Base-by-base conservation (phyloP, 208 protist species). In the Trichomonas tenax region DNA sequence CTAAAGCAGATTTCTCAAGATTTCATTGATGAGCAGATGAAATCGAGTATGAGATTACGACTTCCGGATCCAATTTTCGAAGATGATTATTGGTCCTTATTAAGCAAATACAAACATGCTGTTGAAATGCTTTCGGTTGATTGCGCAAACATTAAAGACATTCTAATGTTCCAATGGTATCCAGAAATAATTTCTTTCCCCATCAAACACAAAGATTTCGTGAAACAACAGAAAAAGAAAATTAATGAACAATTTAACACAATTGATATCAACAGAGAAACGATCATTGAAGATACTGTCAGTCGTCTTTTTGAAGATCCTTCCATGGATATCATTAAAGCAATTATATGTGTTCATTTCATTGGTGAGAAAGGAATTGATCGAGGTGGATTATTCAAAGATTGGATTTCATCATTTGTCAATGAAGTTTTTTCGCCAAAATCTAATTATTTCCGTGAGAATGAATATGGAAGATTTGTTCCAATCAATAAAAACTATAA, bases 381-480 rank as follows among this genome's bases (percentile, higher is more conserved):
- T 84, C 96, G 58, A 58, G 96, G 95, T 58, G 96, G 96, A 84
- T 72, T 97, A 31, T 96, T 81, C 15, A 44, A 86, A 45, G 96
- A 97, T 81, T 97, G 96, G 96, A 97, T 97, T 31, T 63, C 72
- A 10, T 51, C 84, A 63, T 88, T 97, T 31, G 49, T 96, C n/a
- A 48, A 45, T 17, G 63, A 48, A 44, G 96, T 97, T 21, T 97
- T 97, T 96, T 41, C 97, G 72, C 89, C 10, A 31, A 96, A 96
- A 17, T 89, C 96, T 96, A 46, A 21, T 41, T 81, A 96, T 44
- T 97, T 97, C 34, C 9, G 14, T 45, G 4, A 34, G 21, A 48
- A 96, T 36, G 95, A 96, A 34, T 45, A 96, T 86, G 95, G 44
- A 46, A 72, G 40, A 49, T 63, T 38, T 89, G 99, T 98, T 96